Evolutionary conservation across 768 basidiomycete species (phyloP).

Genomic region (Udeniomyces megalosporus): DNA sequence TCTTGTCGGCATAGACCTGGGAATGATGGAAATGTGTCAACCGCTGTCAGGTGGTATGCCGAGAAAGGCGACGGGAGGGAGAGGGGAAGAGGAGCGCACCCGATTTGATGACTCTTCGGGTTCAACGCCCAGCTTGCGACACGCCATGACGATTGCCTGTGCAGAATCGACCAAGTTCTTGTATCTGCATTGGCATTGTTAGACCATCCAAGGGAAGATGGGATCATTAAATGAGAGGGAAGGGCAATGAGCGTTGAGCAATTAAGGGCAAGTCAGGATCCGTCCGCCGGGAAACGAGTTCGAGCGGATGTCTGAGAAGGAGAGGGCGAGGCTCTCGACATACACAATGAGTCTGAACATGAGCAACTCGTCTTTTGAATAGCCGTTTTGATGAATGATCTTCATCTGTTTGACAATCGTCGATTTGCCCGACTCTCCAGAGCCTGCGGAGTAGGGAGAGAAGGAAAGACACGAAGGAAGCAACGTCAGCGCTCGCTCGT

Average conservation of each 20-base stretch:
- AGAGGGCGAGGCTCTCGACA: slow-evolving; percentile 28
- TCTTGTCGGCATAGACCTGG: slow-evolving; percentile 32
- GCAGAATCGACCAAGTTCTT: slow-evolving; percentile 69
- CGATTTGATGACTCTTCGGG: slow-evolving; percentile 52
- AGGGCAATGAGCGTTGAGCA: background rate
- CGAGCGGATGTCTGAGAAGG: background rate
- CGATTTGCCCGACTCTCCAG: slow-evolving; percentile 85
- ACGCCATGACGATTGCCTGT: slow-evolving; percentile 65
- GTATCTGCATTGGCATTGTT: slow-evolving; percentile 20
- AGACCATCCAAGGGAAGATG: too few species aligned
- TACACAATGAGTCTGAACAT: slow-evolving; percentile 64
- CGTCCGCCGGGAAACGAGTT: background rate
- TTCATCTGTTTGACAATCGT: slow-evolving; percentile 99
- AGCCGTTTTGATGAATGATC: slow-evolving; percentile 89
- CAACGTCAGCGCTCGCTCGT: background rate
- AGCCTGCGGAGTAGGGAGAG: slow-evolving; percentile 43
- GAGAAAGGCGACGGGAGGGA: background rate
- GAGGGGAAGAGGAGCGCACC: slow-evolving; percentile 19
- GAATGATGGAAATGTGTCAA: background rate
- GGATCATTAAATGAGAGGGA: background rate
- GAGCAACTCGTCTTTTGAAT: slow-evolving; percentile 57
- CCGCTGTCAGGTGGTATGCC: too few species aligned
- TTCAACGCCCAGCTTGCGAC: slow-evolving; percentile 71
- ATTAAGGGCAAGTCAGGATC: background rate
- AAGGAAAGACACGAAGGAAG: background rate